Evolutionary conservation across 2,329 filamentous ascomycete genomes (phyloP), one percentile per base, ranked within the genome.

Genomic region (Zymoseptoria passerinii): DNA sequence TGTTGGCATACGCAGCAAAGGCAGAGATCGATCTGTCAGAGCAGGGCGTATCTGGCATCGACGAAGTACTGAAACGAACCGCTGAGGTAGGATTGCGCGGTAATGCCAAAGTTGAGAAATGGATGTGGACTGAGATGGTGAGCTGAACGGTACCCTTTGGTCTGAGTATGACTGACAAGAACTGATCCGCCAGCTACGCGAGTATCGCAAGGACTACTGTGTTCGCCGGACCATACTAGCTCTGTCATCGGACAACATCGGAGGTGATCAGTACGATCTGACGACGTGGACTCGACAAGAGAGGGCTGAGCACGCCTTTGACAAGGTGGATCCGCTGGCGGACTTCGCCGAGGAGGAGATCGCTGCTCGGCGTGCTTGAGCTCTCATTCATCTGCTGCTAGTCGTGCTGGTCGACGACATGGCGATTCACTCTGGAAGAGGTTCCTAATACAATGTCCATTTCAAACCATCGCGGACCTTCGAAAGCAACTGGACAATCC

Each of bases 1-100:
- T 63, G 29, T 59, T 65, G 6, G 60, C 52, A 13, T 66, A 63
- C 49, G 59, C 58, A 4, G 61, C 61, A 49, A 60, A 58, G 19
- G 58, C 57, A 28, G 53, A 51, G 3, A 65, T 66, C 20, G 53
- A 63, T 28, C 27, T 64, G 20, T 23, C 29, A 1, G 29, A 54
- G n/a, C 51, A 54, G 48, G 54, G 51, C 2, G 44, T 57, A 18
- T 54, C 56, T 19, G 52, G 54, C 4, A 8, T 60, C 9, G 58
- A 52, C 16, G 27, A 54, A 23, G 16, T 28, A 2, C 28, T 44
- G 28, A 23, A 18, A 23, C 48, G 27, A 29, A 16, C 18, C 20
- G 13, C n/a, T 2, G 27, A 29, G 48, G 44, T 10, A 10, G n/a
- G 16, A 13, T 19, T 54, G 23, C 27, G 19, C 28, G 56, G 56